A percentile compares a stretch with the other conserved stretches of the same genome.
These are phyloP conservation scores for Pyrenochaeta sp. DNA, from an alignment of 2,329 filamentous ascomycete genomes.

Conservation along the genomic window DNA sequence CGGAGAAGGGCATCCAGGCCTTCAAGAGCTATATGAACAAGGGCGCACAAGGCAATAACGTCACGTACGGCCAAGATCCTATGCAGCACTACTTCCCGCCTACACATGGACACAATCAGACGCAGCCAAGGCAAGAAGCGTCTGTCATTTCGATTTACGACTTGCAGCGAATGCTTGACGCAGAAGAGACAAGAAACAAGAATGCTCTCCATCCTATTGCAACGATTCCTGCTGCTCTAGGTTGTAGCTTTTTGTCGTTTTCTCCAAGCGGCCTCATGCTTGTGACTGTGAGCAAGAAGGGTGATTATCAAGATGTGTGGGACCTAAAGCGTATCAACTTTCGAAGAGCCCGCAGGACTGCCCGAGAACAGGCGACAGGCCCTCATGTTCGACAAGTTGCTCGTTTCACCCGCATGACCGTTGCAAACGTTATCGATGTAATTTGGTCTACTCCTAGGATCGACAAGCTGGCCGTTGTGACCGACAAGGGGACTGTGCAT, in stretches of 20 bases:
- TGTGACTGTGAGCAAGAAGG: conserved; percentile 82
- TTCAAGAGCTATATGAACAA: conserved; percentile 83
- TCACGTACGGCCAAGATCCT: conserved; percentile 43
- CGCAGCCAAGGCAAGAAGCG: conserved; percentile 66
- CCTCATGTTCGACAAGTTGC: conserved; percentile 80
- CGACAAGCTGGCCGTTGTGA: conserved; percentile 86
- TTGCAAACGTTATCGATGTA: conserved; percentile 89
- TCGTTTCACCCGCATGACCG: conserved; percentile 89
- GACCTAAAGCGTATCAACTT: conserved; percentile 71
- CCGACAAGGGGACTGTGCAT: conserved; percentile 94
- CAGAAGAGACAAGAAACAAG: conserved; percentile 60
- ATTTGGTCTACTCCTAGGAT: conserved; percentile 84
- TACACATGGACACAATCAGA: conserved; percentile 72
- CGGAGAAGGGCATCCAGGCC: conserved; percentile 77
- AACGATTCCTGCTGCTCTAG: conserved; percentile 75
- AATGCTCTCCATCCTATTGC: conserved; percentile 67
- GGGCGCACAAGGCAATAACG: conserved; percentile 32
- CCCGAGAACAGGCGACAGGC: conserved; percentile 42
- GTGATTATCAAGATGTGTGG: conserved; percentile 85
- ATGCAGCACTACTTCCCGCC: conserved; percentile 72
- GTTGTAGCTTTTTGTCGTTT: conserved; percentile 83
- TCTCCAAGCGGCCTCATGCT: conserved; percentile 76
- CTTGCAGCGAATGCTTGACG: conserved; percentile 64
- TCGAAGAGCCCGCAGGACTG: conserved; percentile 48
- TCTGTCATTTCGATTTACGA: conserved; percentile 80